Evolutionary conservation across 1,284 basidiomycete genomes (phyloP), one percentile per base, ranked within the genome.

Genomic region (Melampsora americana): DNA sequence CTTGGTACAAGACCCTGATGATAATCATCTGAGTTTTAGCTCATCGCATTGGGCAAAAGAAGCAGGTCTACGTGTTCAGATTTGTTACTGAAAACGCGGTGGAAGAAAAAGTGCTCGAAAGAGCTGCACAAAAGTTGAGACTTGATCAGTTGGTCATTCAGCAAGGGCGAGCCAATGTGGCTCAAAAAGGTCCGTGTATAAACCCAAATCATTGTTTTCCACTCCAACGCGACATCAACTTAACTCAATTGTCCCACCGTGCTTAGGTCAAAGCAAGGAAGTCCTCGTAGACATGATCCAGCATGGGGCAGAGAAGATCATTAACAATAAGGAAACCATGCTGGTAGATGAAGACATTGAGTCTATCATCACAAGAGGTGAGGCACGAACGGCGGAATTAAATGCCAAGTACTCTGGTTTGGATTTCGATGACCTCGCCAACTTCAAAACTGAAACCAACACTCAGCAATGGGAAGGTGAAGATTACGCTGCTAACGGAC

Each of bases 221-320:
- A 91, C 91, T 69, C 42, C 42, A 44, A 44, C 16, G 42, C 42
- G 11, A 44, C 42, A 14, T 44, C 11, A 14, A 14, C 42, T 44
- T 44, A 44, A 9, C 12, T 14, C 42, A 44, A 44, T 44, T 44
- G 12, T 44, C 42, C 12, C 42, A 44, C 42, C 42, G 42, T 59
- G n/a, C 26, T 50, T 73, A 76, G 73, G 92, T 92, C 42, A 93
- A 90, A 85, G 56, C 32, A 99, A 99, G 85, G 96, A 98, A 61
- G 96, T 99, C 77, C 86, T 99, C 18, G 86, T 98, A 26, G 95
- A 98, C 81, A 99, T 99, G 93, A 99, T 99, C 79, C 90, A 95
- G 28, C 94, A 96, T 82, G 96, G 96, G 26, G 95, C 95, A 0
- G 95, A 99, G 82, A 92, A 93, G 84, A 98, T 99, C 78, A 95